A percentile compares a stretch with the other conserved stretches of the same genome.
These are phyloP conservation scores for Neurospora crassa DNA, from an alignment of 2,329 filamentous ascomycete genomes.

Conservation along the genomic window DNA sequence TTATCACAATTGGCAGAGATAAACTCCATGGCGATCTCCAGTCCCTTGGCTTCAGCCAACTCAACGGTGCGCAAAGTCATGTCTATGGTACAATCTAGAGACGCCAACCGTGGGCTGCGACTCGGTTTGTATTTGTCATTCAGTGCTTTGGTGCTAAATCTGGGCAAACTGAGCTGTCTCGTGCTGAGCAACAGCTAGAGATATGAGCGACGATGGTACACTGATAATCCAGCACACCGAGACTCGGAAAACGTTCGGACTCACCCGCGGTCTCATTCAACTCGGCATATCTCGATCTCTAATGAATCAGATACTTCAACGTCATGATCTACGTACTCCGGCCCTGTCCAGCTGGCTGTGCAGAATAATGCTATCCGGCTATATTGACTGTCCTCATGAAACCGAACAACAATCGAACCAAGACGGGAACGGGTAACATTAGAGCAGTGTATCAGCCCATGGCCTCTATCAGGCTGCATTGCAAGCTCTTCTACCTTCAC, in stretches of 20 bases:
- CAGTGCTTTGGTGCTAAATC: neutral
- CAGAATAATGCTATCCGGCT: neutral
- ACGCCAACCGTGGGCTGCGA: neutral
- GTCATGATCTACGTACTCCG: neutral
- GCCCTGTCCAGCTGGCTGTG: neutral
- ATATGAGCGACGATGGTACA: neutral
- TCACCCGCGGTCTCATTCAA: neutral
- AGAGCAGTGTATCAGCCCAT: neutral
- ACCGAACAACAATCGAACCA: neutral
- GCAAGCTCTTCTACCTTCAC: neutral
- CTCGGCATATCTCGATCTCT: neutral
- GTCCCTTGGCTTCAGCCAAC: neutral
- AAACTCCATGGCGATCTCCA: neutral
- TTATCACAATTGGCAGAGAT: neutral
- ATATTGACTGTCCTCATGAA: neutral
- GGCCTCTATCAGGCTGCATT: neutral
- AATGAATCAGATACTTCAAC: neutral
- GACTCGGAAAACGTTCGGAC: neutral
- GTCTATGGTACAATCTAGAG: neutral
- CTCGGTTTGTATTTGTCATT: neutral
- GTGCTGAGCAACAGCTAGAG: neutral
- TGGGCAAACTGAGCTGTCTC: neutral
- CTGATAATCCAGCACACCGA: neutral
- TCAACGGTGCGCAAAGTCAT: neutral
- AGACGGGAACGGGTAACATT: neutral